phyloP scores from a whole-genome alignment of 495 filamentous ascomycete species.

The Penicillium macrosclerotiorum region DNA sequence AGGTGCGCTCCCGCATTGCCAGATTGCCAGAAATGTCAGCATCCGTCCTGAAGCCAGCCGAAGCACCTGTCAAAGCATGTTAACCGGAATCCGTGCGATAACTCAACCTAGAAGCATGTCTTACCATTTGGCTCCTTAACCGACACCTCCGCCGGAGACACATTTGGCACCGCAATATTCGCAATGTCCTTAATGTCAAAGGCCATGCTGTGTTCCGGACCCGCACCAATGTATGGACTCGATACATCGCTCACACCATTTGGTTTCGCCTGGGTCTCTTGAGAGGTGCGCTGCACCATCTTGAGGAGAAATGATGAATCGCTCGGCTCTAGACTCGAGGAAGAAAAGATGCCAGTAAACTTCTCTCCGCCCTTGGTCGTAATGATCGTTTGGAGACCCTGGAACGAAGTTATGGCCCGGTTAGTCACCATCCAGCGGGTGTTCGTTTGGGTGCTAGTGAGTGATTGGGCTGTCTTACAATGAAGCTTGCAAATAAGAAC shows the following conservation, averaged over 20 bases:
- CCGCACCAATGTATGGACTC: constrained; percentile 57
- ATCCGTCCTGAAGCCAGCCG: constrained; percentile 76
- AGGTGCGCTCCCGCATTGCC: constrained; percentile 64
- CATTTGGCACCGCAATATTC: constrained; percentile 61
- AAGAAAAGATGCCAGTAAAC: constrained; percentile 69
- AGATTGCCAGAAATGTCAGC: constrained; percentile 78
- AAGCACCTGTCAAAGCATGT: constrained; percentile 1
- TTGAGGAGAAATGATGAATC: constrained; percentile 69
- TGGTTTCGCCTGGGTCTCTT: constrained; percentile 44
- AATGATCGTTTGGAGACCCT: constrained; percentile 69
- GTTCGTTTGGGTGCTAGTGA: no score
- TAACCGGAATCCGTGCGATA: neutral
- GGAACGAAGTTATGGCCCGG: constrained; percentile 8
- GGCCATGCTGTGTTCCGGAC: constrained; percentile 67
- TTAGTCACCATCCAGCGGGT: no score
- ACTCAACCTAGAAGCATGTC: constrained; percentile 6
- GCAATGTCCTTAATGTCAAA: constrained; percentile 77
- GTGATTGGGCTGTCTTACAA: constrained; percentile 49
- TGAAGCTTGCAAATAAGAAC: constrained; percentile 60
- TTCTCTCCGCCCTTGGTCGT: constrained; percentile 68
- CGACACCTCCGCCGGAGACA: constrained; percentile 46
- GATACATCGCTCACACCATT: constrained; percentile 55
- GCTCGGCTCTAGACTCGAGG: constrained; percentile 54
- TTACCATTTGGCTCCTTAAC: constrained; percentile 72
- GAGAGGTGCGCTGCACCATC: constrained; percentile 70